Percentiles rank a stretch among this genome's conserved stretches.
phyloP scores from a whole-genome alignment of 1,139 yeast species.

The Suhomyces bokatorum region DNA sequence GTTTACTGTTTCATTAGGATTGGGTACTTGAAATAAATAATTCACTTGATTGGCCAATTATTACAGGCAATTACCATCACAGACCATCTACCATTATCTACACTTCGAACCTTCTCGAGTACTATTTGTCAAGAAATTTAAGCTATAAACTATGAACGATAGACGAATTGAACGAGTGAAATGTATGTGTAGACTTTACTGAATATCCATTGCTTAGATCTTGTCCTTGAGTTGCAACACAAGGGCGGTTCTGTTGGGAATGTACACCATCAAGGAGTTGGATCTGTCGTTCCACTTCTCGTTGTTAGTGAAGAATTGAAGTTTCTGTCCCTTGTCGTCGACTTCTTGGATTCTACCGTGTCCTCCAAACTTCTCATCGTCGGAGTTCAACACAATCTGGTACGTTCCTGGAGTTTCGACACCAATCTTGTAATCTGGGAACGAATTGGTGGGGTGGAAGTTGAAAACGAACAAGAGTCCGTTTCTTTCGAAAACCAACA shows the following conservation, averaged over 20 bases:
- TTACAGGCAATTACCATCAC: too few relatives aligned
- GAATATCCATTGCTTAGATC: not conserved
- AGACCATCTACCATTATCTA: too few relatives aligned
- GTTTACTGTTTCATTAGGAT: too few relatives aligned
- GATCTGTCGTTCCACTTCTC: slow-evolving; percentile 78
- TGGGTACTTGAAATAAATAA: too few relatives aligned
- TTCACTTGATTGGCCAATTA: too few relatives aligned
- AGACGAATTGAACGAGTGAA: slow-evolving; percentile 4
- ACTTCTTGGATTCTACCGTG: slow-evolving; percentile 67
- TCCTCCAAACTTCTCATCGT: slow-evolving; percentile 74
- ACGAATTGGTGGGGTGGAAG: slow-evolving; percentile 83
- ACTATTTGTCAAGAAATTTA: not conserved
- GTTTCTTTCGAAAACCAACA: slow-evolving; percentile 84
- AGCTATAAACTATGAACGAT: not conserved
- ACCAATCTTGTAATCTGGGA: slow-evolving; percentile 85
- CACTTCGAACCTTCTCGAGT: too few relatives aligned
- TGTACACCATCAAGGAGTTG: slow-evolving; percentile 77
- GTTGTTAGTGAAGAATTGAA: slow-evolving; percentile 64
- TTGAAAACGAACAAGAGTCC: slow-evolving; percentile 84
- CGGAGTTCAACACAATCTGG: slow-evolving; percentile 73
- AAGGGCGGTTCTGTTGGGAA: slow-evolving; percentile 80
- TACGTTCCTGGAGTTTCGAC: slow-evolving; percentile 79
- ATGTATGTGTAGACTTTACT: too few relatives aligned
- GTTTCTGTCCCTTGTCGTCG: slow-evolving; percentile 37
- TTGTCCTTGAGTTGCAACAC: slow-evolving; percentile 42